Conservation (phyloP, 1,139 yeast genomes). For the Candida freyschussii region DNA sequence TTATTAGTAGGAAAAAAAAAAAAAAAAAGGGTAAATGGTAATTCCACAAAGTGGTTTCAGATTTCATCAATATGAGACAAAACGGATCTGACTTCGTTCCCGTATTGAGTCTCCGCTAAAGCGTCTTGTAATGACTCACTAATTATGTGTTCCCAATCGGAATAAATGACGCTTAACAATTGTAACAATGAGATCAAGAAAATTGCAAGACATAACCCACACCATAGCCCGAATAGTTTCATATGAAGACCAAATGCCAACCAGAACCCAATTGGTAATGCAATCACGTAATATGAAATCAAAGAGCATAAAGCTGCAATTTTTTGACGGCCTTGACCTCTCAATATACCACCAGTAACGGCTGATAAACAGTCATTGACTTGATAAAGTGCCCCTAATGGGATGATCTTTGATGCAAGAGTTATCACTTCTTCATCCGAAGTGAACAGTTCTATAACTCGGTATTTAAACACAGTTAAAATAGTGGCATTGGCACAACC, state of each 20-base stretch:
- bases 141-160: constrained; percentile 53
- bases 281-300: constrained; percentile 50
- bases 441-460: constrained; percentile 47
- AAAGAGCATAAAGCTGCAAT: constrained; percentile 56
- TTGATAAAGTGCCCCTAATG: constrained; percentile 54
- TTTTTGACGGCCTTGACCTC: constrained; percentile 65
- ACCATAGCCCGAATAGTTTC: constrained; percentile 54
- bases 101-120: constrained; percentile 12
- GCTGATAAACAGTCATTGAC: constrained; percentile 45
- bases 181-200: constrained; percentile 40
- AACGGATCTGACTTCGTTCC: constrained; percentile 13
- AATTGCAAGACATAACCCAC: constrained; percentile 53
- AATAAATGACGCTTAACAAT: constrained; percentile 28
- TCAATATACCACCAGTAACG: constrained; percentile 52
- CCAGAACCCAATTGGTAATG: constrained; percentile 51
- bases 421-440: constrained; percentile 43
- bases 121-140: constrained; percentile 21
- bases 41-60: too few species aligned
- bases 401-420: constrained; percentile 47
- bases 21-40: too few species aligned
- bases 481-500: constrained; percentile 40
- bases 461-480: constrained; percentile 36
- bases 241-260: constrained; percentile 43
- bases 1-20: too few species aligned
- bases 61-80: constrained; percentile 12